These are phyloP conservation scores for Fusarium sp. DNA, from an alignment of 2,329 filamentous ascomycete genomes.

Conservation along the genomic window DNA sequence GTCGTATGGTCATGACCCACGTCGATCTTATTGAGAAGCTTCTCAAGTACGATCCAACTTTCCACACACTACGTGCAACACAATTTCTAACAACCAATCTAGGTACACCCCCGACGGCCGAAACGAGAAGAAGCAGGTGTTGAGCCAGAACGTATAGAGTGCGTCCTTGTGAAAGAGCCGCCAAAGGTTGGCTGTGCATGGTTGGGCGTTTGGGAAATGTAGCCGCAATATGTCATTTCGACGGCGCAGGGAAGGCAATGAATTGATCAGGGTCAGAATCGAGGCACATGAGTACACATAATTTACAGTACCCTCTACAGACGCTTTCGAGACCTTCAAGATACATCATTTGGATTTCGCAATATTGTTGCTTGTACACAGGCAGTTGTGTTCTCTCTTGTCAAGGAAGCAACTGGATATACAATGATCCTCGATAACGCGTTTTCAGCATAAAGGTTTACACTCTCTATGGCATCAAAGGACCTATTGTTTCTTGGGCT, in stretches of 20 bases:
- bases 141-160: constrained; percentile 54
- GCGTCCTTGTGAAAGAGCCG: constrained; percentile 18
- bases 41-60: constrained; percentile 75
- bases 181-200: constrained; percentile 46
- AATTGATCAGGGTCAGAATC: constrained; percentile 40
- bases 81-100: constrained; percentile 27
- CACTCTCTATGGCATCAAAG: not conserved
- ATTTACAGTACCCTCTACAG: constrained; percentile 20
- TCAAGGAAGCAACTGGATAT: not conserved
- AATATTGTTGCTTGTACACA: not conserved
- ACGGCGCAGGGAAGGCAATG: constrained; percentile 49
- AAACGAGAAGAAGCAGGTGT: constrained; percentile 69
- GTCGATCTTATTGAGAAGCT: constrained; percentile 99
- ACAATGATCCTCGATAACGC: not conserved
- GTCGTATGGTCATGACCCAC: constrained; percentile 99
- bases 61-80: not conserved
- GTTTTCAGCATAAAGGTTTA: not conserved
- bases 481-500: not conserved
- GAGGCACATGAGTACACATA: constrained; percentile 29
- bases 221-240: constrained; percentile 43
- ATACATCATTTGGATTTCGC: not conserved
- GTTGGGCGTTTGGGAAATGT: constrained; percentile 53
- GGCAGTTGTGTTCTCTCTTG: not conserved
- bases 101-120: constrained; percentile 74
- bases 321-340: constrained; percentile 12